A percentile compares a stretch with the other conserved stretches of the same genome.
Evolutionary conservation across 2,329 filamentous ascomycete species (phyloP).

Genomic region (Didymella sp.): DNA sequence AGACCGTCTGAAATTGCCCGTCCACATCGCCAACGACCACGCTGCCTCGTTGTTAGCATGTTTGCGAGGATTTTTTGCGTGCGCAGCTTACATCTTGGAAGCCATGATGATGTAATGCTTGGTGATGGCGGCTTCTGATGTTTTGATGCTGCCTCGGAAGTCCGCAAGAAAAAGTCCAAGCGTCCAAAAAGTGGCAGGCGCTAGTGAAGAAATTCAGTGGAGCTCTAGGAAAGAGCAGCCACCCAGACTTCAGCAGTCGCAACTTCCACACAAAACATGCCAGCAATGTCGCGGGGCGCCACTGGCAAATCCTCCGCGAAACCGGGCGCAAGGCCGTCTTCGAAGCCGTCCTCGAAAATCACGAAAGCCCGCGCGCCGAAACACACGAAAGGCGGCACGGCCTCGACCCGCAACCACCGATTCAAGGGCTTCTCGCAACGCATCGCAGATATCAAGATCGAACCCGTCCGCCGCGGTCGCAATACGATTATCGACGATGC

Average conservation of each 20-base stretch:
- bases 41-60: slow-evolving; percentile 51
- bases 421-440: slow-evolving; percentile 92
- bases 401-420: slow-evolving; percentile 81
- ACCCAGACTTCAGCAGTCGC: slow-evolving; percentile 15
- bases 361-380: slow-evolving; percentile 62
- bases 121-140: slow-evolving; percentile 3
- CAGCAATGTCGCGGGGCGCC: slow-evolving; percentile 52
- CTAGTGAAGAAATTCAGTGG: slow-evolving; percentile 42
- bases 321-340: slow-evolving; percentile 23
- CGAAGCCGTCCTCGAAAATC: slow-evolving; percentile 19
- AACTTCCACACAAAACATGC: slow-evolving; percentile 45
- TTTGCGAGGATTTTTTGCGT: neutral
- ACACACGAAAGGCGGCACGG: slow-evolving; percentile 70
- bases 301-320: slow-evolving; percentile 22
- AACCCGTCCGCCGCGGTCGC: slow-evolving; percentile 88
- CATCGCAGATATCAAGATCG: slow-evolving; percentile 89
- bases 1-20: slow-evolving; percentile 76
- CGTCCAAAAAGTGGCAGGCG: slow-evolving; percentile 21
- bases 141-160: slow-evolving; percentile 9
- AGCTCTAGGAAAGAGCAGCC: slow-evolving; percentile 21
- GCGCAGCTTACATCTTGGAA: slow-evolving; percentile 60
- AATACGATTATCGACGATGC: slow-evolving; percentile 82
- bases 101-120: slow-evolving; percentile 53
- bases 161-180: slow-evolving; percentile 3
- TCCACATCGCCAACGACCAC: slow-evolving; percentile 85